phyloP scores from a whole-genome alignment of 148 eudicot species.

The Amaranthus cruentus region DNA sequence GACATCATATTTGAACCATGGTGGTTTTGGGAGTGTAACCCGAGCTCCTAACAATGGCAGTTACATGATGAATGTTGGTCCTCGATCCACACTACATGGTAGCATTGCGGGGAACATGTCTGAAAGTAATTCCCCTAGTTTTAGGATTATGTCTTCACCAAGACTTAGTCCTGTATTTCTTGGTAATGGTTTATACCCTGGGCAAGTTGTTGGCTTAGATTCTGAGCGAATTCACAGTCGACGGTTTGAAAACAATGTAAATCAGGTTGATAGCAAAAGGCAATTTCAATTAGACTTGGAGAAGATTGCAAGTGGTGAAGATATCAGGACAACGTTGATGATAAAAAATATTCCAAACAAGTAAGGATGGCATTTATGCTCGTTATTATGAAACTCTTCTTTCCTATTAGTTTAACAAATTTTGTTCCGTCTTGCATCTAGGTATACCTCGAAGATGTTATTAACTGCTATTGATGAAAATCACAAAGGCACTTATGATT shows the following conservation, averaged over 20 bases:
- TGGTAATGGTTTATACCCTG: conserved; percentile 59
- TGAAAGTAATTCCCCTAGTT: conserved; percentile 56
- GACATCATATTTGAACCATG: conserved; percentile 38
- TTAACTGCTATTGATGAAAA: conserved; percentile 85
- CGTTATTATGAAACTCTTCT: neutral
- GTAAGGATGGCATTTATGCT: conserved; percentile 29
- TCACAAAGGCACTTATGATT: conserved; percentile 80
- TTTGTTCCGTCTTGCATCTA: conserved; percentile 28
- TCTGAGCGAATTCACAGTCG: conserved; percentile 48
- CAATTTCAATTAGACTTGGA: conserved; percentile 80
- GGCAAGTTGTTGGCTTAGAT: conserved; percentile 39
- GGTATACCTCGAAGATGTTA: conserved; percentile 96
- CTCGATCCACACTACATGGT: conserved; percentile 38
- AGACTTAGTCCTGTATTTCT: conserved; percentile 59
- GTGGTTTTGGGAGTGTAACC: conserved; percentile 43
- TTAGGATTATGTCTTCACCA: conserved; percentile 59
- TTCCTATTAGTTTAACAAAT: neutral
- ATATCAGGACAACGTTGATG: conserved; percentile 85
- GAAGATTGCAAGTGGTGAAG: conserved; percentile 72
- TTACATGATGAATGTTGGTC: conserved; percentile 44
- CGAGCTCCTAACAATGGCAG: conserved; percentile 42
- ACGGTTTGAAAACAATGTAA: conserved; percentile 48
- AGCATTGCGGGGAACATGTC: conserved; percentile 39
- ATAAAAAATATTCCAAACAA: conserved; percentile 94
- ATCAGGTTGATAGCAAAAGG: conserved; percentile 61